Percentiles rank a stretch among this genome's conserved stretches.
Evolutionary conservation across 2,329 filamentous ascomycete species (phyloP).

Genomic region (Penicillium expansum): DNA sequence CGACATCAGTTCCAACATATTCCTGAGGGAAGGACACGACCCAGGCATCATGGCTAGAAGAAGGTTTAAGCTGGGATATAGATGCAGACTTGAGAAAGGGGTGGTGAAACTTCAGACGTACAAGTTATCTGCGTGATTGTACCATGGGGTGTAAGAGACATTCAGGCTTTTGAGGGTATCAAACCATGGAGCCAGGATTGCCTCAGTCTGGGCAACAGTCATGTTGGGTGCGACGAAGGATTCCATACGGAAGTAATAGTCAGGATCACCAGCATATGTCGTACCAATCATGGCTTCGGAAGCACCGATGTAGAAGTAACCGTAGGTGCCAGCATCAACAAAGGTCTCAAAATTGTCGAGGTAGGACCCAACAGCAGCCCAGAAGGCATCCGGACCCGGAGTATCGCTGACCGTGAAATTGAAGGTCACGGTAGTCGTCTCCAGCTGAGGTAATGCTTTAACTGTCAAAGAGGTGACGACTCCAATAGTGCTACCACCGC

Average conservation of each 20-base stretch:
- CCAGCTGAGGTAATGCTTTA: constrained; percentile 17
- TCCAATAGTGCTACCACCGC: constrained; percentile 54
- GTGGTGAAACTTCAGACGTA: constrained; percentile 1
- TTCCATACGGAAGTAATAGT: constrained; percentile 28
- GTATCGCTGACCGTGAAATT: constrained; percentile 22
- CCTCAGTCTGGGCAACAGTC: constrained; percentile 18
- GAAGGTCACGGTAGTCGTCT: constrained; percentile 24
- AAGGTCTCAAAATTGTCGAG: constrained; percentile 21
- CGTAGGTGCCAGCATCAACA: constrained; percentile 24
- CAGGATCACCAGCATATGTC: constrained; percentile 15
- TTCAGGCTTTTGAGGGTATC: constrained; percentile 17
- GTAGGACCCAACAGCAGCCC: constrained; percentile 17
- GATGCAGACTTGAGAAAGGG: background rate
- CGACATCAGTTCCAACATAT: constrained; percentile 16
- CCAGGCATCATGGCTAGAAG: constrained; percentile 22
- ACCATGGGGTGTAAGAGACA: constrained; percentile 20
- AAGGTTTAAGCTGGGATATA: background rate
- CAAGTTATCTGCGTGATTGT: constrained; percentile 25
- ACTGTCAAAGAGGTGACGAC: constrained; percentile 42
- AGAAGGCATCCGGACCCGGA: constrained; percentile 18
- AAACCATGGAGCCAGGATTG: constrained; percentile 22
- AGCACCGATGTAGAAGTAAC: constrained; percentile 24
- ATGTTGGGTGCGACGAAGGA: constrained; percentile 26
- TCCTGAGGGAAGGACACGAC: constrained; percentile 20
- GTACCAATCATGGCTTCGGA: constrained; percentile 13